Conservation (phyloP, 495 filamentous ascomycete species). For the Thermochaetoides thermophila region DNA sequence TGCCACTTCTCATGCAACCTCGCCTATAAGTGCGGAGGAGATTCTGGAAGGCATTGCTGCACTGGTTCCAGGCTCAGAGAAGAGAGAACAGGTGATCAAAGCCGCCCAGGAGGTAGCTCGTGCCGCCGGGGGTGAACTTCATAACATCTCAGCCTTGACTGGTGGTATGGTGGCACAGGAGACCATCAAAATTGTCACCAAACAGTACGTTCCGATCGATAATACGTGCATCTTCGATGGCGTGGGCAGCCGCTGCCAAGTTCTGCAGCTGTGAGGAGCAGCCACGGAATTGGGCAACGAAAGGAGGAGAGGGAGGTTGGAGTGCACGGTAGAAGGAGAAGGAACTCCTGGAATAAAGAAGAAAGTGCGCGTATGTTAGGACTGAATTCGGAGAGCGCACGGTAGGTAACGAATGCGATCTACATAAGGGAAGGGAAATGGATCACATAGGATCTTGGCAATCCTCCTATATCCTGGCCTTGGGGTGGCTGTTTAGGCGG, state of each 20-base stretch:
- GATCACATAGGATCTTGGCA: too few species aligned
- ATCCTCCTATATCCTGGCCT: too few species aligned
- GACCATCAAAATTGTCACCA: constrained; percentile 86
- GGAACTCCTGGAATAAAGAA: too few species aligned
- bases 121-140: constrained; percentile 73
- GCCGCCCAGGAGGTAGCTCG: constrained; percentile 54
- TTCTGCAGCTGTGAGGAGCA: constrained; percentile 36
- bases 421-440: too few species aligned
- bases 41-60: constrained; percentile 23
- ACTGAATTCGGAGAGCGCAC: too few species aligned
- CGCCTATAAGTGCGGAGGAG: constrained; percentile 17
- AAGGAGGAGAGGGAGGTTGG: neutral
- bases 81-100: constrained; percentile 32
- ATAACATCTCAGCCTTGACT: constrained; percentile 82
- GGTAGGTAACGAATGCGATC: too few species aligned
- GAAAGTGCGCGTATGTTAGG: too few species aligned
- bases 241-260: constrained; percentile 60
- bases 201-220: constrained; percentile 91
- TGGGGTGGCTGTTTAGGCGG: too few species aligned
- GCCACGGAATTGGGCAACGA: neutral
- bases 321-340: too few species aligned
- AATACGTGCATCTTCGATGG: constrained; percentile 92
- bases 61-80: constrained; percentile 28
- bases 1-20: constrained; percentile 27
- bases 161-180: constrained; percentile 93